These are phyloP conservation scores for Pythium folliculosum DNA, from an alignment of 352 stramenopile species.

Conservation along the genomic window DNA sequence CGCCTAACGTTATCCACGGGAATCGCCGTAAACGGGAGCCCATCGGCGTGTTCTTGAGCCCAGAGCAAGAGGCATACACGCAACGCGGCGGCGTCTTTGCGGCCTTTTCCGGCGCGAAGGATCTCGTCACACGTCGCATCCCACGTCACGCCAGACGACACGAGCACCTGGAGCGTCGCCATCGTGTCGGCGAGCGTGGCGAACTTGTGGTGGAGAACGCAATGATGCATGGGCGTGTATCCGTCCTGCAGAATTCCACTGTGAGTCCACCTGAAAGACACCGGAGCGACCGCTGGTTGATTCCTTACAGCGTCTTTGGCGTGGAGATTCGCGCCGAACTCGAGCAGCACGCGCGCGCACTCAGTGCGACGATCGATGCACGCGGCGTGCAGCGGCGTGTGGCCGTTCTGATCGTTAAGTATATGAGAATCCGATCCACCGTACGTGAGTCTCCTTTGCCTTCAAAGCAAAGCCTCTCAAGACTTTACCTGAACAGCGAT, in stretches of 20 bases:
- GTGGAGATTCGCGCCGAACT: neutral
- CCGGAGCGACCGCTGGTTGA: neutral
- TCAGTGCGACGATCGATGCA: neutral
- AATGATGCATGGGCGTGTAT: neutral
- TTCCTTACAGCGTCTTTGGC: neutral
- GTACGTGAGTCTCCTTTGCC: no score
- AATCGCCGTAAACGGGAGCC: neutral
- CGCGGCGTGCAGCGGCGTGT: constrained; percentile 1
- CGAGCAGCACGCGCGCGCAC: no score
- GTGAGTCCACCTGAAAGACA: no score
- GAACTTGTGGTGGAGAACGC: neutral
- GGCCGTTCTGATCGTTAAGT: neutral
- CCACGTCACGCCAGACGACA: constrained; percentile 11
- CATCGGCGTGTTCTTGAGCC: neutral
- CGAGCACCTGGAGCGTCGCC: constrained; percentile 6
- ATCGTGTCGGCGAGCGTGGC: neutral
- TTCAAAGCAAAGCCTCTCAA: no score
- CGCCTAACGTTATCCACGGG: neutral
- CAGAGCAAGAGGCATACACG: constrained; percentile 5
- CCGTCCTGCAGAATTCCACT: neutral
- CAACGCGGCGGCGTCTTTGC: constrained; percentile 1
- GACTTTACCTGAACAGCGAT: no score
- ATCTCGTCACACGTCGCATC: constrained; percentile 18
- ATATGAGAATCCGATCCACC: no score
- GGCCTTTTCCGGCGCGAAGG: neutral